Percentiles rank a stretch among this genome's conserved stretches.
These are phyloP conservation scores for Parathielavia hyrcaniae DNA, from an alignment of 495 filamentous ascomycete genomes.

Conservation along the genomic window DNA sequence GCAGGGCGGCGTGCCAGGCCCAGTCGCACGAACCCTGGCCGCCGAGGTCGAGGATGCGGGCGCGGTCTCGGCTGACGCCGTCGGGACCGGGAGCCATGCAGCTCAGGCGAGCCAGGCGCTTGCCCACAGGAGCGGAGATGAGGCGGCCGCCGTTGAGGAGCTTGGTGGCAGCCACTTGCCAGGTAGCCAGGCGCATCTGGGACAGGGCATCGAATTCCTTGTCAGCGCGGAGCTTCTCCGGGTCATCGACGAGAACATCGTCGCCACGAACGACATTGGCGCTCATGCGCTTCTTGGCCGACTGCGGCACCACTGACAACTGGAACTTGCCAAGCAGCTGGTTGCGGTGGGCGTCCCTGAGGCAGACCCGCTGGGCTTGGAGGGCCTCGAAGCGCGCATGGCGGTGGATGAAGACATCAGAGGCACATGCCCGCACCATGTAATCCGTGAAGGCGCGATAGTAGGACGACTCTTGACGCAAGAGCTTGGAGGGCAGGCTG, in stretches of 20 bases:
- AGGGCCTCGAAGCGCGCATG: constrained; percentile 82
- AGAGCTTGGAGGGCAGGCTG: constrained; percentile 41
- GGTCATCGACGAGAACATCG: constrained; percentile 48
- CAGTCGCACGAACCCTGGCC: constrained; percentile 83
- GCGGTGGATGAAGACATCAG: constrained; percentile 78
- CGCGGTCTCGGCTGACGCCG: constrained; percentile 44
- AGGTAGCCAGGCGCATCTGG: constrained; percentile 67
- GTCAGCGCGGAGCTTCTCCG: constrained; percentile 59
- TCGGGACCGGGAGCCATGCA: constrained; percentile 38
- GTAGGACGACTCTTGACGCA: constrained; percentile 71
- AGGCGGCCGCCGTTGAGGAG: constrained; percentile 74
- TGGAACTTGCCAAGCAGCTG: constrained; percentile 75
- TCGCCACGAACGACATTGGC: constrained; percentile 54
- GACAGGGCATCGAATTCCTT: constrained; percentile 72
- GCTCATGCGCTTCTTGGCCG: constrained; percentile 52
- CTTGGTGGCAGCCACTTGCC: constrained; percentile 74
- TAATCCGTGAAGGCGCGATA: constrained; percentile 81
- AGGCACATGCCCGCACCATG: constrained; percentile 49
- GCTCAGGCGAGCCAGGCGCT: constrained; percentile 49
- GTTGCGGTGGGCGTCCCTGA: constrained; percentile 58
- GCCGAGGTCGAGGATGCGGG: constrained; percentile 79
- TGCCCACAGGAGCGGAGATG: constrained; percentile 66
- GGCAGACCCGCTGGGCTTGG: constrained; percentile 67
- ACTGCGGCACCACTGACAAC: constrained; percentile 49
- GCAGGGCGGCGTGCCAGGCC: constrained; percentile 86